Evolutionary conservation across 192 early-diverging fungal genomes (phyloP), one percentile per base, ranked within the genome.

Genomic region (Backusella australiensis): DNA sequence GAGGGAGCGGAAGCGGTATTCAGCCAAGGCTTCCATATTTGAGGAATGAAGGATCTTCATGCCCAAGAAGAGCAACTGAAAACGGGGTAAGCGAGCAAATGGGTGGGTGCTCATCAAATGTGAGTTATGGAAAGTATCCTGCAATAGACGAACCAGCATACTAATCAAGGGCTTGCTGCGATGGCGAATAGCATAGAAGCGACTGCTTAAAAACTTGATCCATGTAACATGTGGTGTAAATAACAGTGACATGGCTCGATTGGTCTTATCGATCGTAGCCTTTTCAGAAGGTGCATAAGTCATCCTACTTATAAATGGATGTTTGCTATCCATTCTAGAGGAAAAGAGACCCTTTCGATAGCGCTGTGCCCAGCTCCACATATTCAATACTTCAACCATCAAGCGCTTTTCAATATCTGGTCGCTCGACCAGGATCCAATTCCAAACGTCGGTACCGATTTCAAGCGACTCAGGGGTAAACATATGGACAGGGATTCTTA

Each of bases 301-400:
- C 94, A 99, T 97, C 75, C 91, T 93, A 72, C 85, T 87, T 36
- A 88, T 87, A 84, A 98, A 99, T 12, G 96, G 95, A 74, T 94
- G 90, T 65, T 80, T 80, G 6, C 88, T 75, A 34, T 90, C 77
- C 12, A 88, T 29, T 12, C 82, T 44, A 39, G 85, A 82, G 46
- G 90, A 93, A 75, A 94, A 99, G 26, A 99, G 75, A 5, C 98
- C 98, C 67, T 91, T 91, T 59, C 90, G 87, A 39, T 94, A 87
- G 67, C 89, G 83, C n/a, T 90, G 85, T 63, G 91, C 89, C 86
- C 90, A 94, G 41, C 89, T 89, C 98, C 98, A 99, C 6, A 90
- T 89, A 6, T 89, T 83, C 0, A 93, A 84, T 35, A 99, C 87
- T 73, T 98, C 91, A 11, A 89, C 86, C 90, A 99, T 92, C 36